A percentile compares a stretch with the other conserved stretches of the same genome.
Conservation (phyloP, 2,329 filamentous ascomycete species). For the Fusarium dimerum region DNA sequence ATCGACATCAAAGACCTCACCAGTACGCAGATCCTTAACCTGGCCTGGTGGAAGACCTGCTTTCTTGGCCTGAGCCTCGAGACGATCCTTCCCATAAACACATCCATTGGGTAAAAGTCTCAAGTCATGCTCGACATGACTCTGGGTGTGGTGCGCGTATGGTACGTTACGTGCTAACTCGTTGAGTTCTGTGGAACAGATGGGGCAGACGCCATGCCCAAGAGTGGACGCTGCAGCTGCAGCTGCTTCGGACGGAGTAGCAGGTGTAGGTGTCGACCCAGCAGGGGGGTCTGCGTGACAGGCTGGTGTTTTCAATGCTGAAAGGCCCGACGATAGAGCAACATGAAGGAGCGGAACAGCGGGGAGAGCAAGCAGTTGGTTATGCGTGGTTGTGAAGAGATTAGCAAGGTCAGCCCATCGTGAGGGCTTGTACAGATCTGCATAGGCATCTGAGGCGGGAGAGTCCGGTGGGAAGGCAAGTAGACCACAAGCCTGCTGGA, state of each 20-base stretch:
- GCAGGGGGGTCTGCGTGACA: constrained; percentile 59
- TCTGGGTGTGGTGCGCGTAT: constrained; percentile 94
- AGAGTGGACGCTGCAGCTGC: constrained; percentile 42
- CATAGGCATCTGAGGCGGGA: constrained; percentile 44
- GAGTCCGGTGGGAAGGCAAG: constrained; percentile 67
- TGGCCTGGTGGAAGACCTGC: constrained; percentile 65
- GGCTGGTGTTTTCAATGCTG: constrained; percentile 90
- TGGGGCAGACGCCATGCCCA: constrained; percentile 82
- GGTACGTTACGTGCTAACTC: constrained; percentile 85
- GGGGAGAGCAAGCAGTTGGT: constrained; percentile 81
- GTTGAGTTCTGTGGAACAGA: constrained; percentile 94
- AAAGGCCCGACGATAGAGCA: constrained; percentile 86
- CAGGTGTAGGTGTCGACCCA: constrained; percentile 33
- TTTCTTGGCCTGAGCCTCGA: constrained; percentile 79
- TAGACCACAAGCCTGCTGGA: constrained; percentile 74
- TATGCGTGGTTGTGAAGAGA: constrained; percentile 83
- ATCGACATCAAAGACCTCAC: constrained; percentile 62
- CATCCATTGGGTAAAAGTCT: constrained; percentile 84
- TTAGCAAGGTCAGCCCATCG: constrained; percentile 78
- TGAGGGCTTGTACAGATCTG: constrained; percentile 67
- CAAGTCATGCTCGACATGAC: constrained; percentile 84
- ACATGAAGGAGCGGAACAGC: constrained; percentile 84
- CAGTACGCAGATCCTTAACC: constrained; percentile 78
- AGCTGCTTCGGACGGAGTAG: constrained; percentile 49
- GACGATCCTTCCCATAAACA: constrained; percentile 75